phyloP scores from a whole-genome alignment of 139 green algal genomes.

The Asterochloris erici region DNA sequence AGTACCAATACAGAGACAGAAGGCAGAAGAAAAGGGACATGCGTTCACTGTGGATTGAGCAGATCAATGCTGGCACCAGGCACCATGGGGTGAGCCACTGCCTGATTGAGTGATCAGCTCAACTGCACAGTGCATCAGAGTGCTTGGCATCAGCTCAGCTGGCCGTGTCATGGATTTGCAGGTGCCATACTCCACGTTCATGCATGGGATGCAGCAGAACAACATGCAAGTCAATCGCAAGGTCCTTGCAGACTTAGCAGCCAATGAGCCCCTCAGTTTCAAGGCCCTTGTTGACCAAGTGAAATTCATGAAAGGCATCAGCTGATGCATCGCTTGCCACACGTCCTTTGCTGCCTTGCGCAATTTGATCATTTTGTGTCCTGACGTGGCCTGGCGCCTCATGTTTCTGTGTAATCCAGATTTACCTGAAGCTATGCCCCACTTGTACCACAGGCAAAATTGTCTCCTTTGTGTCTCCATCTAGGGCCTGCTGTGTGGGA shows the following conservation, averaged over 20 bases:
- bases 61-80: conserved; percentile 82
- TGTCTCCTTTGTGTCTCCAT: too few relatives aligned
- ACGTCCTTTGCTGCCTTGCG: too few relatives aligned
- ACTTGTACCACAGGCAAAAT: too few relatives aligned
- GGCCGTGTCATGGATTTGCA: conserved; percentile 31
- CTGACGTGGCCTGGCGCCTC: too few relatives aligned
- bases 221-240: conserved; percentile 96
- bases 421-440: too few relatives aligned
- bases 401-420: too few relatives aligned
- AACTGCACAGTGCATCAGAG: neutral
- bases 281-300: conserved; percentile 90
- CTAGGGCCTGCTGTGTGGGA: too few relatives aligned
- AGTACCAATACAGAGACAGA: conserved; percentile 85
- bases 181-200: conserved; percentile 86
- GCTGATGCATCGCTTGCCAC: neutral
- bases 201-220: conserved; percentile 72
- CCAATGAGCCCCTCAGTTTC: conserved; percentile 92
- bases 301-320: conserved; percentile 67
- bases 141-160: neutral
- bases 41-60: conserved; percentile 86
- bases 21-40: conserved; percentile 89
- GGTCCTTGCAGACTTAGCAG: conserved; percentile 88
- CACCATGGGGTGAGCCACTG: conserved; percentile 77
- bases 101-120: neutral
- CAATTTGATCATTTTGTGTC: too few relatives aligned